A percentile compares a stretch with the other conserved stretches of the same genome.
phyloP scores from a whole-genome alignment of 108 stramenopile genomes.

The Cyclotella choctawhatcheeana region DNA sequence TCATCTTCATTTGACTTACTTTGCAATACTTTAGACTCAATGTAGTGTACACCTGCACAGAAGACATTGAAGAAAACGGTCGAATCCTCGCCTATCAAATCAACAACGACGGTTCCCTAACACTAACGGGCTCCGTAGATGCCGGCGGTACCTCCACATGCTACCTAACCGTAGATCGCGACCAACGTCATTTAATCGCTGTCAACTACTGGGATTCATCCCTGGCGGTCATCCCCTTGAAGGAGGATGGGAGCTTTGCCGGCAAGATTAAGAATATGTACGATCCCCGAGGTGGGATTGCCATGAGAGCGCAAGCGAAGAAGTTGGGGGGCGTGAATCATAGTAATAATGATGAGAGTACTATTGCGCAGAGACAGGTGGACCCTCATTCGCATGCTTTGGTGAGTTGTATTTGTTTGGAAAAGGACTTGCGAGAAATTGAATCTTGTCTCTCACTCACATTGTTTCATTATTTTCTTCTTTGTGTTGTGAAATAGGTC shows the following conservation, averaged over 20 bases:
- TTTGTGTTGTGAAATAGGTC: too few species aligned
- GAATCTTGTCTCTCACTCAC: too few species aligned
- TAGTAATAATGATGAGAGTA: slow-evolving; percentile 81
- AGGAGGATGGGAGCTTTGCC: slow-evolving; percentile 67
- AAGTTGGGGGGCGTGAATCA: slow-evolving; percentile 85
- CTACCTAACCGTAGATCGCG: slow-evolving; percentile 91
- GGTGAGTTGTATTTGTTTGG: slow-evolving; percentile 91
- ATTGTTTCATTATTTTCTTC: too few species aligned
- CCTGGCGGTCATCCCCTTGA: slow-evolving; percentile 83
- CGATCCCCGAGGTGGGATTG: slow-evolving; percentile 58
- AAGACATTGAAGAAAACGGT: slow-evolving; percentile 92
- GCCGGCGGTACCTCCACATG: slow-evolving; percentile 94
- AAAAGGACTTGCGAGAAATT: slow-evolving; percentile 91
- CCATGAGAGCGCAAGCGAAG: slow-evolving; percentile 69
- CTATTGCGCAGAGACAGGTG: slow-evolving; percentile 85
- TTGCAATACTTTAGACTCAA: slow-evolving; percentile 51
- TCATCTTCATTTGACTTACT: background rate
- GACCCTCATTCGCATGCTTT: slow-evolving; percentile 97
- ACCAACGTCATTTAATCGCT: slow-evolving; percentile 77
- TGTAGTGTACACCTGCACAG: slow-evolving; percentile 96
- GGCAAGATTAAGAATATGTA: slow-evolving; percentile 56
- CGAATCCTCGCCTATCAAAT: slow-evolving; percentile 81
- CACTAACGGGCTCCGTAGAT: slow-evolving; percentile 67
- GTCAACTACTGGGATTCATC: slow-evolving; percentile 97
- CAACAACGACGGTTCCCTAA: slow-evolving; percentile 66